These are phyloP conservation scores for Nicotiana otophora DNA, from an alignment of 257 asterid genomes.

Conservation along the genomic window DNA sequence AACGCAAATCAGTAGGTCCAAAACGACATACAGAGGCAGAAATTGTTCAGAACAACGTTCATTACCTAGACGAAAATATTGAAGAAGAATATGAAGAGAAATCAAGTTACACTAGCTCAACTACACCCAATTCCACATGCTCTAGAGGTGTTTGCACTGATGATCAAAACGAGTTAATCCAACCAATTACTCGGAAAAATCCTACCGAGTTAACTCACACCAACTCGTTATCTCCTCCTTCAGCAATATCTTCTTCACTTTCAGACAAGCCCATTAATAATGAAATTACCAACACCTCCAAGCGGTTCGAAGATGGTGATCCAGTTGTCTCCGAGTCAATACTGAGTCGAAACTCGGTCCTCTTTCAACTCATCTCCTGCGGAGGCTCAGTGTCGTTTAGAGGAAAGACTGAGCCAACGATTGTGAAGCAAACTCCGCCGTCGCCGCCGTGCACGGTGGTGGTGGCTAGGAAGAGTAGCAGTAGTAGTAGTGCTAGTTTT, in stretches of 20 bases:
- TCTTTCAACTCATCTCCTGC: constrained; percentile 69
- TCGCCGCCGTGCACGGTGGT: neutral
- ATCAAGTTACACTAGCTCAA: constrained; percentile 20
- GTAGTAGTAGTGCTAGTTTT: constrained; percentile 27
- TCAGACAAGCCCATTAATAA: constrained; percentile 39
- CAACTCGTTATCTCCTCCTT: constrained; percentile 47
- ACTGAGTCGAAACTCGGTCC: constrained; percentile 55
- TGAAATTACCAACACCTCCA: constrained; percentile 16
- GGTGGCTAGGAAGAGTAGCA: constrained; percentile 47
- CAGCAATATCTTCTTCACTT: constrained; percentile 51
- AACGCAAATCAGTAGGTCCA: constrained; percentile 25
- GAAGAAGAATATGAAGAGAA: constrained; percentile 42
- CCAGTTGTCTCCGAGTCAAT: constrained; percentile 40
- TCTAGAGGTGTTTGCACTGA: constrained; percentile 64
- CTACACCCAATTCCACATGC: constrained; percentile 26
- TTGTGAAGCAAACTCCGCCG: constrained; percentile 16
- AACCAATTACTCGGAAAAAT: constrained; percentile 11
- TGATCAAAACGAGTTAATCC: constrained; percentile 14
- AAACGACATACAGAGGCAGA: constrained; percentile 24
- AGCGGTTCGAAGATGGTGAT: constrained; percentile 56
- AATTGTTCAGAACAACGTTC: constrained; percentile 14
- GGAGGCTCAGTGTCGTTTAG: constrained; percentile 70
- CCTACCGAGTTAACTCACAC: constrained; percentile 27
- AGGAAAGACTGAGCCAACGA: constrained; percentile 20
- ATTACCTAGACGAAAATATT: constrained; percentile 16